Evolutionary conservation across 345 rosid species (phyloP).

Genomic region (Trapa bicornis): DNA sequence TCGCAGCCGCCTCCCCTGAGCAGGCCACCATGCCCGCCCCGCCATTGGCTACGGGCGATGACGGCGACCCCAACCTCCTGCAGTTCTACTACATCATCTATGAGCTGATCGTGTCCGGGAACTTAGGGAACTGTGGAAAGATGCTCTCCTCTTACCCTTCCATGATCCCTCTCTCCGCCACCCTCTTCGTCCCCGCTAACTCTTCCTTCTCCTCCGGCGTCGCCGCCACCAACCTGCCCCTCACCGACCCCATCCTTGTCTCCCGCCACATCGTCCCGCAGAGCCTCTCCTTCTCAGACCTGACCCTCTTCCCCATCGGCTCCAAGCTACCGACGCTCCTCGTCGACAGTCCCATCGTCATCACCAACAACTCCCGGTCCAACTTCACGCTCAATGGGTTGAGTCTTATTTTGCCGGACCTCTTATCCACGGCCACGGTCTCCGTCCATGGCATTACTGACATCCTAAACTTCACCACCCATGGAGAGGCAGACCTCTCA

Average conservation of each 20-base stretch:
- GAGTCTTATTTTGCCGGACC: neutral
- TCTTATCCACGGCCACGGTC: neutral
- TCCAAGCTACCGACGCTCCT: neutral
- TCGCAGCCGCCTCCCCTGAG: too few relatives aligned
- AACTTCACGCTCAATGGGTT: neutral
- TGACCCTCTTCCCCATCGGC: neutral
- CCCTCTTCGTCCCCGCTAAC: constrained; percentile 8
- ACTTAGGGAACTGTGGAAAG: constrained; percentile 56
- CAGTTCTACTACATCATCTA: constrained; percentile 50
- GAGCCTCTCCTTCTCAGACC: constrained; percentile 23
- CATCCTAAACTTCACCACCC: too few relatives aligned
- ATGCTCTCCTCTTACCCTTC: constrained; percentile 32
- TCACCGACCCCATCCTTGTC: neutral
- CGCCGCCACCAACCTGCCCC: constrained; percentile 19
- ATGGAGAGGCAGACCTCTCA: too few relatives aligned
- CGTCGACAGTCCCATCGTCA: neutral
- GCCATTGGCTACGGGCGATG: too few relatives aligned
- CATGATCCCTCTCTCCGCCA: constrained; percentile 9
- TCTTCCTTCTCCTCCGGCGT: constrained; percentile 3
- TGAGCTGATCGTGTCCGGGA: constrained; percentile 63
- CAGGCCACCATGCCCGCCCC: too few relatives aligned
- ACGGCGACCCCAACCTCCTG: constrained; percentile 9
- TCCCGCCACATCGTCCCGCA: constrained; percentile 75
- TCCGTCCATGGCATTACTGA: too few relatives aligned
- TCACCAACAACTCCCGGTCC: neutral